Evolutionary conservation across 208 protist species (phyloP).

Genomic region (Wallacemonas sp.): DNA sequence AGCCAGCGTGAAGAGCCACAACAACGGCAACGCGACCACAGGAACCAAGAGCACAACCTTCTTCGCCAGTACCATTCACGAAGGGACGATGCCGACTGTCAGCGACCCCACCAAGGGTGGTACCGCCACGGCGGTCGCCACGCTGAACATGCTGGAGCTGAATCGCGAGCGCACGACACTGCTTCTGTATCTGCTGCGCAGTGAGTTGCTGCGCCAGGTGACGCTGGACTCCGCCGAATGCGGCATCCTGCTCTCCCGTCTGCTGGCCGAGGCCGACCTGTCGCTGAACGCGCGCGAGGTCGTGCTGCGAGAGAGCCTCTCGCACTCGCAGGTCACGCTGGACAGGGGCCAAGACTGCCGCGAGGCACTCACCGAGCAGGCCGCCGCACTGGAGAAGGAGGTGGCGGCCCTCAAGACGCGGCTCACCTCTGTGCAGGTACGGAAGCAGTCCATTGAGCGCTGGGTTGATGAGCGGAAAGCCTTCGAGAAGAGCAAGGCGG

Average conservation of each 20-base stretch:
- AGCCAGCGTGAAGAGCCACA: neutral
- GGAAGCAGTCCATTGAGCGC: slow-evolving; percentile 13
- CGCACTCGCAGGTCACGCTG: slow-evolving; percentile 15
- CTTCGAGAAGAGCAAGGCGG: neutral
- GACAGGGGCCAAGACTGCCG: slow-evolving; percentile 27
- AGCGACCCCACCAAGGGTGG: slow-evolving; percentile 25
- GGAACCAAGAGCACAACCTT: neutral
- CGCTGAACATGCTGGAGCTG: slow-evolving; percentile 46
- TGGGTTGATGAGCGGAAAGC: slow-evolving; percentile 18
- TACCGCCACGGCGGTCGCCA: slow-evolving; percentile 39
- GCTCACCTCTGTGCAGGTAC: slow-evolving; percentile 17
- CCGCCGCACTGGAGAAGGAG: slow-evolving; percentile 19
- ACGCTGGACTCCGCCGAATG: slow-evolving; percentile 61
- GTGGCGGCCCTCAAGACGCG: slow-evolving; percentile 23
- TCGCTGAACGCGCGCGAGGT: slow-evolving; percentile 29
- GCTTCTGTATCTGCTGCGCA: slow-evolving; percentile 37
- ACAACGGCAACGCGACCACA: neutral
- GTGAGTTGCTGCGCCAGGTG: slow-evolving; percentile 58
- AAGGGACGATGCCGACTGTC: slow-evolving; percentile 8
- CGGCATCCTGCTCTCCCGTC: slow-evolving; percentile 46
- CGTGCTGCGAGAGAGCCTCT: slow-evolving; percentile 22
- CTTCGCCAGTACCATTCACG: slow-evolving; percentile 7
- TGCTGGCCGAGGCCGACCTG: slow-evolving; percentile 52
- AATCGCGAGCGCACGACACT: slow-evolving; percentile 41
- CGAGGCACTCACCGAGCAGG: slow-evolving; percentile 6